Percentiles rank a stretch among this genome's conserved stretches.
Evolutionary conservation across 192 early-diverging fungal species (phyloP).

Genomic region (Coemansia sp.): DNA sequence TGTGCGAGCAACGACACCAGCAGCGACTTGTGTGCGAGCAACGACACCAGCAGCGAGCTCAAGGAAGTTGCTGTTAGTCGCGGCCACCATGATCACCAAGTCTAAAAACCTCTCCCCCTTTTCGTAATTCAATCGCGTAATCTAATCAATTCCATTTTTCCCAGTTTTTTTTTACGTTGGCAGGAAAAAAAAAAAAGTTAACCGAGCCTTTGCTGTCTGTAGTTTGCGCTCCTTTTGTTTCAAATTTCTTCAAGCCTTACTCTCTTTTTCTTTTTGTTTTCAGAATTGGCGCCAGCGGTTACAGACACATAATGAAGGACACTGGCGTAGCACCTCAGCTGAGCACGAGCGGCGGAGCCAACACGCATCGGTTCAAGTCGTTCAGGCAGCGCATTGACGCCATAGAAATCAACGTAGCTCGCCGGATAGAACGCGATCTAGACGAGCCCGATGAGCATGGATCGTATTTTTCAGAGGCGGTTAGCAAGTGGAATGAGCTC

Average conservation of each 20-base stretch:
- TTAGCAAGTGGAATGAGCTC: slow-evolving; percentile 86
- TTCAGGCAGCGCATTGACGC: slow-evolving; percentile 61
- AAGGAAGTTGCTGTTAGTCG: slow-evolving; percentile 19
- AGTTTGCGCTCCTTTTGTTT: background rate
- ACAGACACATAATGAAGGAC: slow-evolving; percentile 28
- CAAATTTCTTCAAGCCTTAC: background rate
- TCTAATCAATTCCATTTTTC: slow-evolving; percentile 4
- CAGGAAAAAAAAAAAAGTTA: slow-evolving; percentile 6
- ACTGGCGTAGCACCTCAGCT: slow-evolving; percentile 34
- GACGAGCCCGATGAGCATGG: slow-evolving; percentile 60
- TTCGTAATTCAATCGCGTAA: background rate
- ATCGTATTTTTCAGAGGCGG: slow-evolving; percentile 80
- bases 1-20: background rate
- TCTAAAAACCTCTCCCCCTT: background rate
- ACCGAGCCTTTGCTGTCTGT: background rate
- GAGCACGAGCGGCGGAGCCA: slow-evolving; percentile 44
- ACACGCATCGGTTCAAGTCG: slow-evolving; percentile 47
- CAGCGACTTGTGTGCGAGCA: background rate
- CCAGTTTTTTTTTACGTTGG: background rate
- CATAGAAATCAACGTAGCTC: slow-evolving; percentile 82
- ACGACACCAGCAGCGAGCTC: slow-evolving; percentile 12
- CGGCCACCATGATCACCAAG: background rate
- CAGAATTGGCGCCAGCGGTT: background rate
- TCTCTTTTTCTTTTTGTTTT: background rate
- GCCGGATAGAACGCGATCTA: slow-evolving; percentile 58